Conservation (phyloP, 768 basidiomycete genomes). For the Pleurotus tuoliensis region DNA sequence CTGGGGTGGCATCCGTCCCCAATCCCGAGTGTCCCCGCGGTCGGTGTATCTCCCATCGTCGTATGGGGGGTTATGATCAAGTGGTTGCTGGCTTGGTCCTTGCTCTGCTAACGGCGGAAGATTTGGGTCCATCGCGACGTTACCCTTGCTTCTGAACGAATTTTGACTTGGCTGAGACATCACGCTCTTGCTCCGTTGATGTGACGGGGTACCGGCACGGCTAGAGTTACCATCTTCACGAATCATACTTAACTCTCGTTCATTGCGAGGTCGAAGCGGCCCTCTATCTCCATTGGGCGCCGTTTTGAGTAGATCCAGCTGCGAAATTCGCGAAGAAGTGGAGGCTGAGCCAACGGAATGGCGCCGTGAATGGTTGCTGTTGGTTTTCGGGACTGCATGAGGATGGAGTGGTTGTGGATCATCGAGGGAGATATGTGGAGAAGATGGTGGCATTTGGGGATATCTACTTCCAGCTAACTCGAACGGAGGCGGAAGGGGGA, state of each 20-base stretch:
- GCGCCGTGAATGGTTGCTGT: neutral
- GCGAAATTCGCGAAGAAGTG: slow-evolving; percentile 29
- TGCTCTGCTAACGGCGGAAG: neutral
- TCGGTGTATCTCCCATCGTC: neutral
- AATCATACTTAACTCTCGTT: slow-evolving; percentile 1
- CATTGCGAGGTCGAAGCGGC: neutral
- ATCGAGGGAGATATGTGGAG: neutral
- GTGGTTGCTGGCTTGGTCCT: neutral
- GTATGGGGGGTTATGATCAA: neutral
- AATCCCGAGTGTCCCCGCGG: neutral
- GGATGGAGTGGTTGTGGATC: neutral
- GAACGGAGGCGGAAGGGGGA: slow-evolving; percentile 2
- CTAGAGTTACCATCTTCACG: slow-evolving; percentile 1
- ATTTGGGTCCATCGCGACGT: neutral
- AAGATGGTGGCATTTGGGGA: neutral
- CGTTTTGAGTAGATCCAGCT: slow-evolving; percentile 23
- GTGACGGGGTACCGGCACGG: neutral
- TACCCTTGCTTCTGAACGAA: neutral
- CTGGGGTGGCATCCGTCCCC: neutral
- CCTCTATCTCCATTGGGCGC: neutral
- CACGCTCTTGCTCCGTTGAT: slow-evolving; percentile 3
- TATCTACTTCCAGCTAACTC: slow-evolving; percentile 1
- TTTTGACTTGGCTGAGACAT: neutral
- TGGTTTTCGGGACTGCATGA: neutral
- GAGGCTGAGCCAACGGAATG: slow-evolving; percentile 19